Conservation (phyloP, 2,329 filamentous ascomycete species). For the Coleophoma eucalyptorum region DNA sequence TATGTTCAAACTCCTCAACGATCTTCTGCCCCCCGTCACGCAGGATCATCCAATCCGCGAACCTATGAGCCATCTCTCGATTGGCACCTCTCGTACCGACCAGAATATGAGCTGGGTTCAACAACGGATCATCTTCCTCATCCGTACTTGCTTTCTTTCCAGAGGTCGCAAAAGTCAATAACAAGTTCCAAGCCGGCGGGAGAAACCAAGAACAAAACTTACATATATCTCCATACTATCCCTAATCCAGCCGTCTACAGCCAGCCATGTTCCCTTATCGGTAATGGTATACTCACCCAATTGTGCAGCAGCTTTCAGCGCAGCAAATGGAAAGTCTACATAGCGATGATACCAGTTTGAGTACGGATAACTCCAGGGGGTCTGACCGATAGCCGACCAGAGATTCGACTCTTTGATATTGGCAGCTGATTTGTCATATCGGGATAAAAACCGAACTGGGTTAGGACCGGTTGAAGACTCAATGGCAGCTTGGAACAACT, state of each 20-base stretch:
- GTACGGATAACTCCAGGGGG: slow-evolving; percentile 39
- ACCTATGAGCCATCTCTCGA: slow-evolving; percentile 28
- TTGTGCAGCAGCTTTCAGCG: slow-evolving; percentile 35
- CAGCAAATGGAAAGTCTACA: slow-evolving; percentile 40
- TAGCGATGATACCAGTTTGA: slow-evolving; percentile 45
- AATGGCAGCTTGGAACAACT: slow-evolving; percentile 28
- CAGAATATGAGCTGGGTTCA: slow-evolving; percentile 40
- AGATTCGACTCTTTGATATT: slow-evolving; percentile 43
- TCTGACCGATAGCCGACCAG: slow-evolving; percentile 42
- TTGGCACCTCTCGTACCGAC: slow-evolving; percentile 32
- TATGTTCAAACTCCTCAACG: slow-evolving; percentile 33
- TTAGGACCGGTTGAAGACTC: slow-evolving; percentile 26
- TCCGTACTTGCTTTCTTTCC: slow-evolving; percentile 29
- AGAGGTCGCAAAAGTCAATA: background rate
- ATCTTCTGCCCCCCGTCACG: slow-evolving; percentile 31
- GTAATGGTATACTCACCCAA: slow-evolving; percentile 43
- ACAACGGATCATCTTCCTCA: slow-evolving; percentile 30
- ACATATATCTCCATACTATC: slow-evolving; percentile 31
- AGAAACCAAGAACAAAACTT: background rate
- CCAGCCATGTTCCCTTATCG: slow-evolving; percentile 40
- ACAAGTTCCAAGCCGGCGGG: background rate
- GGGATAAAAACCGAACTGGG: slow-evolving; percentile 36
- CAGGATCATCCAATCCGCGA: slow-evolving; percentile 35
- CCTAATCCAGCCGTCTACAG: slow-evolving; percentile 28
- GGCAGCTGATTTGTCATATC: slow-evolving; percentile 45